Evolutionary conservation across 805 yeast species (phyloP).

Genomic region (Metschnikowia koreensis): DNA sequence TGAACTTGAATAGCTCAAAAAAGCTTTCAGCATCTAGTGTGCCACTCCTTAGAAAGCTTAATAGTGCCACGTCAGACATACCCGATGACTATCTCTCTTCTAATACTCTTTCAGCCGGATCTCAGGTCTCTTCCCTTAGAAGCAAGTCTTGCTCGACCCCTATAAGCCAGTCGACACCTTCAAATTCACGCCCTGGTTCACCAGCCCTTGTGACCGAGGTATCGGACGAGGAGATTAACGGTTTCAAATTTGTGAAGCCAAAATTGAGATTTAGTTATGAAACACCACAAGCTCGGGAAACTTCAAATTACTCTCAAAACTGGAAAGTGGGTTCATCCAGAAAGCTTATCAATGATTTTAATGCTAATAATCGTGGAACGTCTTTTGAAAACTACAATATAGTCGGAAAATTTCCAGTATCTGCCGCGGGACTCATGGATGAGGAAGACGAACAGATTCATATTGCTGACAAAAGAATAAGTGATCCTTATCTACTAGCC

Average conservation of each 20-base stretch:
- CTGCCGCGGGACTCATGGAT: slow-evolving; percentile 34
- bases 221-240: slow-evolving; percentile 39
- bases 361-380: slow-evolving; percentile 10
- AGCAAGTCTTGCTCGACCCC: slow-evolving; percentile 28
- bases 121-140: slow-evolving; percentile 9
- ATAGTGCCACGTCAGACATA: slow-evolving; percentile 5
- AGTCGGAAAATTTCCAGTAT: slow-evolving; percentile 32
- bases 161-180: slow-evolving; percentile 43
- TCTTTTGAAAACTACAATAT: slow-evolving; percentile 21
- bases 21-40: slow-evolving; percentile 24
- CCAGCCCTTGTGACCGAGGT: slow-evolving; percentile 25
- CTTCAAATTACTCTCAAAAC: slow-evolving; percentile 9
- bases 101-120: slow-evolving; percentile 5
- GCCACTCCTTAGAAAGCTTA: slow-evolving; percentile 19
- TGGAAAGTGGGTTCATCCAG: slow-evolving; percentile 1
- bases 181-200: slow-evolving; percentile 38
- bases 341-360: slow-evolving; percentile 25
- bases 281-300: slow-evolving; percentile 15
- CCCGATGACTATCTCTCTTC: slow-evolving; percentile 11
- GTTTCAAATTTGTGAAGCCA: slow-evolving; percentile 43
- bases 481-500: slow-evolving; percentile 28
- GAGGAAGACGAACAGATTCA: slow-evolving; percentile 33
- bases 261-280: slow-evolving; percentile 16
- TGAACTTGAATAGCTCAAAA: slow-evolving; percentile 33
- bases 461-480: slow-evolving; percentile 38